Percentiles rank a stretch among this genome's conserved stretches.
Evolutionary conservation across 148 eudicot genomes (phyloP).

Genomic region (Talinum fruticosum): DNA sequence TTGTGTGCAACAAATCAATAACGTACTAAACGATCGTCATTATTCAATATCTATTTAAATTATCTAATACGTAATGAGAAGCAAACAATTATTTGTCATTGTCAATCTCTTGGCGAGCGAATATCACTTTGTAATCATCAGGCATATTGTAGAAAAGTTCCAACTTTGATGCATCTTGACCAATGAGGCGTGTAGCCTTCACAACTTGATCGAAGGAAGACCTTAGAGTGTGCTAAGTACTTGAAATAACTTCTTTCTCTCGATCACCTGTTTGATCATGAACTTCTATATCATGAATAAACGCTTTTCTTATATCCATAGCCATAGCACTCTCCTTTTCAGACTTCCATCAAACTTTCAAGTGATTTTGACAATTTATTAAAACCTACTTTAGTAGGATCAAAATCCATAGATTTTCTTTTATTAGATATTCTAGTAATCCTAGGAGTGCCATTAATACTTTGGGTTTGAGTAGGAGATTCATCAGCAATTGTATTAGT

Average conservation of each 20-base stretch:
- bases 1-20: too few relatives aligned
- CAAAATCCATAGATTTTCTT: background rate
- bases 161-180: background rate
- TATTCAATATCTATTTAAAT: too few relatives aligned
- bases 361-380: background rate
- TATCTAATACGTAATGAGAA: too few relatives aligned
- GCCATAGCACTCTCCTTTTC: constrained; percentile 8
- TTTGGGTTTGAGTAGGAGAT: background rate
- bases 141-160: too few relatives aligned
- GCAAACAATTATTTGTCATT: constrained; percentile 5
- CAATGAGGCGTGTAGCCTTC: constrained; percentile 1
- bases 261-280: background rate
- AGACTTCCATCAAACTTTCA: constrained; percentile 1
- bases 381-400: too few relatives aligned
- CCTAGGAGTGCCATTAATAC: background rate
- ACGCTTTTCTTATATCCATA: background rate
- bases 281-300: constrained; percentile 8
- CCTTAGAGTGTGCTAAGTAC: background rate
- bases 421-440: background rate
- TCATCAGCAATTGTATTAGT: background rate
- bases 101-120: constrained; percentile 21
- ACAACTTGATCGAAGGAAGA: background rate
- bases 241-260: constrained; percentile 3
- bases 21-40: too few relatives aligned
- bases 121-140: background rate